phyloP scores from a whole-genome alignment of 441 rosid genomes.

The Erysimum pusillum region DNA sequence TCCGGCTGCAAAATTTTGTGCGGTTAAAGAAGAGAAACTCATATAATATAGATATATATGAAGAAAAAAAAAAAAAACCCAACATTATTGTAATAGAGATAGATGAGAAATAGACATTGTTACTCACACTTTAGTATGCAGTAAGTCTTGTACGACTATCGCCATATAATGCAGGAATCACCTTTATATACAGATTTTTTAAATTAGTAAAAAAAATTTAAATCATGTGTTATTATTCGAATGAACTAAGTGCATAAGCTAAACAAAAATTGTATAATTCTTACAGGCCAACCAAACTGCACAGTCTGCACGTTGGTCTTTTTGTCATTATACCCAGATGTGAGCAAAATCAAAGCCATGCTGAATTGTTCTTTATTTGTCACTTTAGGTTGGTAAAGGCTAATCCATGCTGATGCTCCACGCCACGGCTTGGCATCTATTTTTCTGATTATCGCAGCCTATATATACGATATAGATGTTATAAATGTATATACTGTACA shows the following conservation, averaged over 20 bases:
- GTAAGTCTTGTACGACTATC: conserved; percentile 24
- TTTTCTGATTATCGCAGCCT: conserved; percentile 7
- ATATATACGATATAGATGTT: not conserved
- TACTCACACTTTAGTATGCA: conserved; percentile 19
- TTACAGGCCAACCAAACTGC: conserved; percentile 5
- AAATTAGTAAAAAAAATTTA: not conserved
- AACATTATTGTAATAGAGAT: not conserved
- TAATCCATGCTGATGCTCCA: conserved; percentile 14
- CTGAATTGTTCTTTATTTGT: conserved; percentile 9
- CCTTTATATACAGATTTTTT: not conserved
- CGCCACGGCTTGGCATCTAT: not conserved
- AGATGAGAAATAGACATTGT: not conserved
- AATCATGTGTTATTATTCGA: not conserved
- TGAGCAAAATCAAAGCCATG: conserved; percentile 4
- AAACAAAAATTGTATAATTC: not conserved
- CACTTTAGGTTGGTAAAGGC: conserved; percentile 13
- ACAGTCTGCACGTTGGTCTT: not conserved
- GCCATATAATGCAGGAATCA: not conserved
- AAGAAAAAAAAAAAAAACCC: no score
- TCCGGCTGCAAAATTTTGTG: not conserved
- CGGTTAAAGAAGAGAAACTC: not conserved
- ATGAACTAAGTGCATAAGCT: not conserved
- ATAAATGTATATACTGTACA: not conserved
- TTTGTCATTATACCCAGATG: no score
- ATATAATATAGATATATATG: not conserved